A percentile compares a stretch with the other conserved stretches of the same genome.
These are phyloP conservation scores for Yamadazyma dushanensis DNA, from an alignment of 1,139 yeast species.

Conservation along the genomic window DNA sequence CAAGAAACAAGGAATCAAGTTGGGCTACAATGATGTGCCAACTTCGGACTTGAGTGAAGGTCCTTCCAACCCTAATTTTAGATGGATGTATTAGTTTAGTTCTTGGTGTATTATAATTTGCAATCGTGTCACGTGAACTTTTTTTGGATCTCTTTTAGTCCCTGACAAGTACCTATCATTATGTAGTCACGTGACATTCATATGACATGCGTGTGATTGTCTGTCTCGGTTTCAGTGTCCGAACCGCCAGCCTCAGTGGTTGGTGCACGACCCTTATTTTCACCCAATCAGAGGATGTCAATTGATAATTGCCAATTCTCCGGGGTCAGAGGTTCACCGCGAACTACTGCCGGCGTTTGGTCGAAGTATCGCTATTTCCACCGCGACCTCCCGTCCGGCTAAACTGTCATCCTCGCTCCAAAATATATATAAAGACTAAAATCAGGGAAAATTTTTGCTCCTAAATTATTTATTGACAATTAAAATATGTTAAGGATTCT, in stretches of 20 bases:
- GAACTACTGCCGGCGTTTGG: not conserved
- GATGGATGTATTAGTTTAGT: slow-evolving; percentile 44
- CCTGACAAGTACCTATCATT: too few species aligned
- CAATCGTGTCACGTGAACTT: too few species aligned
- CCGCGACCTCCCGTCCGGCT: not conserved
- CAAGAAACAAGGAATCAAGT: slow-evolving; percentile 38
- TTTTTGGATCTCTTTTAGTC: too few species aligned
- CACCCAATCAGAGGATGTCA: slow-evolving; percentile 9
- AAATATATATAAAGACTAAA: slow-evolving; percentile 1
- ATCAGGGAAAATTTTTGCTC: slow-evolving; percentile 4
- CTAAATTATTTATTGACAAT: slow-evolving; percentile 3
- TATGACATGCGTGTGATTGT: too few species aligned
- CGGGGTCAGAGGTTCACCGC: slow-evolving; percentile 7
- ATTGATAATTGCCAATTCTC: slow-evolving; percentile 13
- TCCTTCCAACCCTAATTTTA: slow-evolving; percentile 43
- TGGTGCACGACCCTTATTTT: not conserved
- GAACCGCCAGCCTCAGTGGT: too few species aligned
- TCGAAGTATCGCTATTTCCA: not conserved
- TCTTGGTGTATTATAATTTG: slow-evolving; percentile 1
- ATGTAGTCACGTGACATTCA: too few species aligned
- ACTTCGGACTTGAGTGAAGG: slow-evolving; percentile 45
- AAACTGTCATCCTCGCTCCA: not conserved
- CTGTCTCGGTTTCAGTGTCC: too few species aligned
- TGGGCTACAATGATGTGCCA: slow-evolving; percentile 44
- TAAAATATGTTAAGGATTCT: slow-evolving; percentile 11